Evolutionary conservation across 176 grass and related monocot genomes (phyloP), one percentile per base, ranked within the genome.

Genomic region (Aegilops tauschii): DNA sequence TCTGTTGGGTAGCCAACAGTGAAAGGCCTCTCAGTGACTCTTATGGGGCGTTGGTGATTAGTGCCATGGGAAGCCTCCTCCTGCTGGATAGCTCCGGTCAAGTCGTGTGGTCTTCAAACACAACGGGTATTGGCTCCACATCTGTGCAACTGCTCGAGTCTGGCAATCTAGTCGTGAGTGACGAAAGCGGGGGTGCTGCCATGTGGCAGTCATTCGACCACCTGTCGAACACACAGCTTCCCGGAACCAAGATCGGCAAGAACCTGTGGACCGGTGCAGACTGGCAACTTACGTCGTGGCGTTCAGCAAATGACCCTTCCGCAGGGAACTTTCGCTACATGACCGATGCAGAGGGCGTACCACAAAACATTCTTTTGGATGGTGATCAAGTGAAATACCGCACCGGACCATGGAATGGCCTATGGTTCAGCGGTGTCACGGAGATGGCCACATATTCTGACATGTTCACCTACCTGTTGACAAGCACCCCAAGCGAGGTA

Each of bases 1-100:
- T 93, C 12, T 87, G 84, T 6, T 92, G 88, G 91, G 91, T 90
- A 7, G 84, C 91, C 28, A 92, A 92, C 83, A 62, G 77, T 29
- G 69, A 88, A 21, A 40, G 5, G 16, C 82, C 82, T 13, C 69
- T 91, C 44, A 71, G 17, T 28, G 79, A 64, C 76, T 9, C 65
- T 12, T 56, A 62, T 1, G 90, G 85, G 35, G 77, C 42, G 8
- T 44, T 3, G 11, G 44, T 5, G 70, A 90, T 63, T 81, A 20
- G 21, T 88, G 3, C 21, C 87, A 21, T 25, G 4, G 83, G 83
- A 0, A 54, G 2, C 61, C 73, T 85, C 1, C 6, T 36, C 21
- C 9, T 85, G 1, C 1, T 54, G 1, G 73, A 77, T n/a, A 62
- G 80, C 29, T 10, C 40, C 12, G 77, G 80, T 8, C 78, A 32